Base-by-base conservation (phyloP, 805 yeast species). In the Yamadazyma olivae region DNA sequence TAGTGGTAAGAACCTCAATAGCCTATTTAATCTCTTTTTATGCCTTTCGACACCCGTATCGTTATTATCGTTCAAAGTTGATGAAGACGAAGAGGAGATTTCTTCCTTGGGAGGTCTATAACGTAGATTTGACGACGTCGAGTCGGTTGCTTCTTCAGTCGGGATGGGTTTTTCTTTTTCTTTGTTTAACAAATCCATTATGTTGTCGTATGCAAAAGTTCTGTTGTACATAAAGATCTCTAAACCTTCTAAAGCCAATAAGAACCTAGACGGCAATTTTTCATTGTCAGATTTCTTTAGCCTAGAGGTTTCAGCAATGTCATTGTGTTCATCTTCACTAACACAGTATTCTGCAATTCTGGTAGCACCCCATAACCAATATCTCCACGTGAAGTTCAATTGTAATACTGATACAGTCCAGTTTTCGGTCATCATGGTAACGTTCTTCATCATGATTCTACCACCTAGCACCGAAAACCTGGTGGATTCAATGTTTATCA, bases 161-260 rank as follows among this genome's bases (percentile, higher is more conserved):
- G 24, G 15, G 12, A 16, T 14, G 1, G 19, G 28, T 13, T 32
- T 33, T 6, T 26, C 33, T 22, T 12, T 28, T n/a, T 34, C 43
- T 35, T 41, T 50, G 27, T 55, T 49, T 14, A 72, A 51, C 13
- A 55, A 45, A 15, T 72, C 70, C 46, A 79, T 47, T 12, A 85
- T 74, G 35, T 69, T 70, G 28, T 86, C 90, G 58, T 84, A 93
- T 0, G 95, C 90, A 8, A 64, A 65, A 0, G 86, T 75, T 51
- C 93, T 73, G 57, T 93, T 93, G 58, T 85, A 91, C 38, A 83
- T 62, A 54, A 89, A 93, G 30, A 84, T 59, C 56, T 93, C 99
- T 3, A 86, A 51, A 1, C 99, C 99, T 34, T 80, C 83, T 7
- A 83, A 58, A 15, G 74, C 71, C 3, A 89, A 51, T 3, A 70